These are phyloP conservation scores for Blastomyces gilchristii DNA, from an alignment of 2,329 filamentous ascomycete genomes.

Conservation along the genomic window DNA sequence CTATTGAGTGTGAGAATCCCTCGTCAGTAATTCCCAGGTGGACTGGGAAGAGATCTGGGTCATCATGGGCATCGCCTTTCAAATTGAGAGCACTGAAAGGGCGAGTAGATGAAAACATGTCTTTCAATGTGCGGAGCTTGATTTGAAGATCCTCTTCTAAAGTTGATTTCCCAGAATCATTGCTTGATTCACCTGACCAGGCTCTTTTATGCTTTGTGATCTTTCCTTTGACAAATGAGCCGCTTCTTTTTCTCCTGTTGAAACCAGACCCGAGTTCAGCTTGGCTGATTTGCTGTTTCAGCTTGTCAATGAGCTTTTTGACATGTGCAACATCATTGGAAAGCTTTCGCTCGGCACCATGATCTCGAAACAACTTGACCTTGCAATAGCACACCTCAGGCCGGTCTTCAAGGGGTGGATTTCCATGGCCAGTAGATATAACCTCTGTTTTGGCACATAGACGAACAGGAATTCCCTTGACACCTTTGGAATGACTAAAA, in stretches of 20 bases:
- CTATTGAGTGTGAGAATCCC: conserved; percentile 21
- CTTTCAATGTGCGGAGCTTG: conserved; percentile 35
- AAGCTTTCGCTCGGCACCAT: conserved; percentile 87
- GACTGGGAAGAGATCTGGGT: conserved; percentile 37
- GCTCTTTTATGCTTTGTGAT: conserved; percentile 83
- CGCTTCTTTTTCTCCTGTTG: conserved; percentile 52
- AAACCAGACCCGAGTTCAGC: conserved; percentile 51
- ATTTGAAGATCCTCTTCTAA: conserved; percentile 38
- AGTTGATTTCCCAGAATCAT: conserved; percentile 35
- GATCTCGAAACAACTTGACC: conserved; percentile 92
- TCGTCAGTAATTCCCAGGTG: conserved; percentile 27
- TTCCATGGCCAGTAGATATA: conserved; percentile 12
- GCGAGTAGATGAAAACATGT: conserved; percentile 39
- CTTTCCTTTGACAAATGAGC: conserved; percentile 43
- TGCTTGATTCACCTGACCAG: conserved; percentile 79
- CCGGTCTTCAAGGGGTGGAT: conserved; percentile 9
- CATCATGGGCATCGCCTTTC: conserved; percentile 36
- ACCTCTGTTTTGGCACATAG: conserved; percentile 83
- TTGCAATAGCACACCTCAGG: conserved; percentile 72
- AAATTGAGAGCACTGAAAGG: conserved; percentile 35
- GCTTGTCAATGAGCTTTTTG: conserved; percentile 91
- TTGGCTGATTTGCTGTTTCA: conserved; percentile 86
- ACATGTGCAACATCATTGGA: conserved; percentile 92
- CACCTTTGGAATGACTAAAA: conserved; percentile 96
- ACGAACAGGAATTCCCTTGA: conserved; percentile 91